Evolutionary conservation across 202 grass and related monocot genomes (phyloP), one percentile per base, ranked within the genome.

Genomic region (Cymbopogon flexuosus): DNA sequence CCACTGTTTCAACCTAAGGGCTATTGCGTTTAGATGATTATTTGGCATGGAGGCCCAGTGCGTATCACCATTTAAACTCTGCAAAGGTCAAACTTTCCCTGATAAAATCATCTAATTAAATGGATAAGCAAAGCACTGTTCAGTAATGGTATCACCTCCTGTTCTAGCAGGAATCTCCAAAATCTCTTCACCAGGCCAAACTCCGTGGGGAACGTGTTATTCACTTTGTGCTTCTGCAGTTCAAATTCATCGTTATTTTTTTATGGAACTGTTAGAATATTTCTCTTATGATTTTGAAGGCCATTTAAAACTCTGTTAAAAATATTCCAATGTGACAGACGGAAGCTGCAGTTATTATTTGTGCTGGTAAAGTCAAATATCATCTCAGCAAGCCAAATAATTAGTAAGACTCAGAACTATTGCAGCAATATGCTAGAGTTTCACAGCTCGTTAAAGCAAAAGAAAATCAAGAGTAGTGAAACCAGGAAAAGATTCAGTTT

Each of bases 151-250:
- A 89, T 65, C 54, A 89, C 96, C 96, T 98, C 86, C 10, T 89
- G 85, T 78, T 92, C 84, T 62, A 98, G 62, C 58, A 98, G 77
- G 81, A 91, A 92, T 79, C 73, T 93, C 96, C 92, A 98, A 81
- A 98, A 95, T 88, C 96, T 91, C 80, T 95, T 98, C 59, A 92
- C 84, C 66, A 95, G 81, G 72, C 65, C 89, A 70, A 98, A 98
- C 81, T 91, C 82, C 42, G 37, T 76, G 80, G 96, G 90, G 60
- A 93, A 95, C 8, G 73, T 81, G 80, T 93, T 98, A 57, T 65
- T 93, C 54, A 86, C 60, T 67, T 91, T 93, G 75, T 82, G 87
- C 73, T 98, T 95, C 96, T 98, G 82, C 70, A 86, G 59, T 85
- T 64, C 72, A 82, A 36, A 12, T 68, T 42, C 11, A 74, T 41